Base-by-base conservation (phyloP, 164 flowering plant genomes). In the Vitis cinerea region DNA sequence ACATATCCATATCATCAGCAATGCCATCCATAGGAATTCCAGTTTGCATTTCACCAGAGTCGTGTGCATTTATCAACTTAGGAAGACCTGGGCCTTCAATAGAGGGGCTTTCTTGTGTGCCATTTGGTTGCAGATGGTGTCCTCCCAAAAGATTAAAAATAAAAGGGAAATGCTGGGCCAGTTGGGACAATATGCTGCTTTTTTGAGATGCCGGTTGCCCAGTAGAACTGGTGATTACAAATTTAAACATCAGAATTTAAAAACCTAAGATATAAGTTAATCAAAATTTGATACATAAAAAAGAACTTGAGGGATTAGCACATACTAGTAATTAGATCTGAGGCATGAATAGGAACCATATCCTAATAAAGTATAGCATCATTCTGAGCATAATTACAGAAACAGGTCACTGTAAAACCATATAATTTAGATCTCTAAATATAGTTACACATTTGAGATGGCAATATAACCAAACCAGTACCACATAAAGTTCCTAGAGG, bases 161-260 rank as follows among this genome's bases (percentile, higher is more conserved):
- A 74, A 89, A 90, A 60, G 97, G 97, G 50, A 91, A 77, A 78
- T 64, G 84, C 60, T 73, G 81, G 56, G 85, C 93, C 70, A 94
- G 74, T 74, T 83, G 80, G 50, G 97, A 88, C 9, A 90, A 74
- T 64, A 94, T 79, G 79, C 83, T 82, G 53, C 79, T 80, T 59
- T 78, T 84, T 57, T 70, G 80, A 53, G 85, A 67, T 51, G 74
- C 31, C 37, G 72, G 75, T 67, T 81, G 73, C 67, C 67, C 73
- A 62, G 15, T 58, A 61, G 52, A 67, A 44, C 91, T 84, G 86
- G 50, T 11, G 64, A 72, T 55, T 12, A 37, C 52, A 77, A 31
- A 31, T 57, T 30, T 71, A 47, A 48, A 62, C 61, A 47, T 70
- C 3, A 70, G 50, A 59, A 61, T 8, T n/a, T 13, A 60, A 29